Percentiles rank a stretch among this genome's conserved stretches.
These are phyloP conservation scores for Cajanus cajan DNA, from an alignment of 306 rosid genomes.

Conservation along the genomic window DNA sequence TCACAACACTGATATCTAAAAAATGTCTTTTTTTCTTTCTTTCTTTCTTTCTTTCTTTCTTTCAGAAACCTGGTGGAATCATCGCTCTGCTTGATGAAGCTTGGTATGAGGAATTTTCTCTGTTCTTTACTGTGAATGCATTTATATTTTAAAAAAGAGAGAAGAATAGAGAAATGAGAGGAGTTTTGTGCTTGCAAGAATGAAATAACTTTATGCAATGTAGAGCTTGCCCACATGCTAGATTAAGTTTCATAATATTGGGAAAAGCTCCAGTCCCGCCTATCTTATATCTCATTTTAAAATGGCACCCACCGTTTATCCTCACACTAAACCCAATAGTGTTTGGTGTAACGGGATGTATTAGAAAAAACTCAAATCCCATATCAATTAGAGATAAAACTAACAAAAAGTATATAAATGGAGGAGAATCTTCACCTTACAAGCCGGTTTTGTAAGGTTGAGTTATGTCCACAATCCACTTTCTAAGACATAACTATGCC, in stretches of 20 bases:
- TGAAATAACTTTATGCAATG: constrained; percentile 7
- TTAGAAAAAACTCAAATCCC: too few species aligned
- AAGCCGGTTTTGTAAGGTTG: too few species aligned
- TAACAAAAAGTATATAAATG: too few species aligned
- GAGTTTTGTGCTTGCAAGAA: constrained; percentile 18
- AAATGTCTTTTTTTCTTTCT: constrained; percentile 12
- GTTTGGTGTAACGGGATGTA: too few species aligned
- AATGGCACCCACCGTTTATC: too few species aligned
- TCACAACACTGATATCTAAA: constrained; percentile 3
- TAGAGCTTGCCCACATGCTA: constrained; percentile 20
- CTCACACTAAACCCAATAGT: too few species aligned
- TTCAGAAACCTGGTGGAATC: constrained; percentile 95
- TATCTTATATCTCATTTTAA: too few species aligned
- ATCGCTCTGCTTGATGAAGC: constrained; percentile 93
- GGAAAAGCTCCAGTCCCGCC: too few species aligned
- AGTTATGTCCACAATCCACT: too few species aligned
- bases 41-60: too few species aligned
- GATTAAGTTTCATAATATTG: constrained; percentile 2
- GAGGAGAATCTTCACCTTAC: too few species aligned
- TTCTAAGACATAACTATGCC: background rate
- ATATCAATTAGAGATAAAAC: too few species aligned
- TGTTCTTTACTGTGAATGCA: background rate
- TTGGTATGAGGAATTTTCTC: constrained; percentile 63
- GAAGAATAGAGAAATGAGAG: background rate
- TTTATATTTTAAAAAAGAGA: constrained; percentile 22